Evolutionary conservation across 768 basidiomycete genomes (phyloP), one percentile per base, ranked within the genome.

Genomic region (Cystofilobasidium capitatum): DNA sequence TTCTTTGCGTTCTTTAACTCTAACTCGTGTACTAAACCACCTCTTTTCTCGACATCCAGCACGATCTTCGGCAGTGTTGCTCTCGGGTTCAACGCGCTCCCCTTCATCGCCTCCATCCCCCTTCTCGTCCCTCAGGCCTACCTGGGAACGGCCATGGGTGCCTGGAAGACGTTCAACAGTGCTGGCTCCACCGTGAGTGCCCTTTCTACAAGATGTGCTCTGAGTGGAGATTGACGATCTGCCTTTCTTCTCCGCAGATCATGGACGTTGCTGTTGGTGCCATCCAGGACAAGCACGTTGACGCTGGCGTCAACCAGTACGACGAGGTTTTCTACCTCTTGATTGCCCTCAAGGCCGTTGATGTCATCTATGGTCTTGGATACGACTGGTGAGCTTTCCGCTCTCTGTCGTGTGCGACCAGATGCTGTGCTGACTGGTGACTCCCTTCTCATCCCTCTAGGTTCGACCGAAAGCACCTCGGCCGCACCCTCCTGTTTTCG

Each of bases 31-130:
- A 39, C 6, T 44, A 13, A 44, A n/a, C 31, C 20, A 47, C 31
- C 12, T n/a, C 33, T 36, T 2, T 22, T 17, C 2, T 51, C 33
- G 20, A 0, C 24, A 17, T 7, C 29, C n/a, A 54, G 49, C 7
- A 75, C 75, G 57, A 62, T 76, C 24, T 55, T 76, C 57, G 70
- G 66, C 14, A 72, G 71, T 1, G 71, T 77, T 35, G 75, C 75
- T 0, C 66, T 75, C 17, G 62, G 71, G 0, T 71, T 71, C 60
- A 73, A 76, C 58, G 74, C 74, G 13, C 67, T 77, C 31, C 71
- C 74, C 0, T 76, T 75, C 66, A 73, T 73, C 60, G 73, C 72
- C 8, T 72, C 69, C 5, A 75, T 77, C 58, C 75, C 75, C 17
- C 63, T 64, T 20, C 36, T 64, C 29, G 63, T 64, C 16, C 51